phyloP scores from a whole-genome alignment of 345 rosid genomes.

The thale cress (Arabidopsis thaliana) region TAIR10.1 NC_003071.7:19121501-19122000 shows the following conservation, averaged over 20 bases:
- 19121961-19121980: conserved; percentile 56
- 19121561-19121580: conserved; percentile 33
- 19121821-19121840: neutral
- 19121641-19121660: conserved; percentile 22
- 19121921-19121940: conserved; percentile 76
- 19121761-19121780: conserved; percentile 27
- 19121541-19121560: conserved; percentile 26
- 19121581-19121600: conserved; percentile 19
- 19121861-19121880: conserved; percentile 76
- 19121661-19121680: conserved; percentile 10
- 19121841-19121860: conserved; percentile 6
- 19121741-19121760: conserved; percentile 3
- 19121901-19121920: conserved; percentile 65
- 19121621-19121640: conserved; percentile 24
- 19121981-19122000: conserved; percentile 54
- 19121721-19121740: neutral
- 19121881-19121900: conserved; percentile 85
- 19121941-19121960: conserved; percentile 69
- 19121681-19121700: neutral
- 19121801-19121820: conserved; percentile 12
- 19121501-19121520: conserved; percentile 81
- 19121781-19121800: conserved; percentile 7
- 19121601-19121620: conserved; percentile 18
- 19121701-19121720: conserved; percentile 10
- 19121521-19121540: conserved; percentile 60